A percentile compares a stretch with the other conserved stretches of the same genome.
Evolutionary conservation across 2,329 filamentous ascomycete species (phyloP).

Genomic region (Colletotrichum lindemuthianum): DNA sequence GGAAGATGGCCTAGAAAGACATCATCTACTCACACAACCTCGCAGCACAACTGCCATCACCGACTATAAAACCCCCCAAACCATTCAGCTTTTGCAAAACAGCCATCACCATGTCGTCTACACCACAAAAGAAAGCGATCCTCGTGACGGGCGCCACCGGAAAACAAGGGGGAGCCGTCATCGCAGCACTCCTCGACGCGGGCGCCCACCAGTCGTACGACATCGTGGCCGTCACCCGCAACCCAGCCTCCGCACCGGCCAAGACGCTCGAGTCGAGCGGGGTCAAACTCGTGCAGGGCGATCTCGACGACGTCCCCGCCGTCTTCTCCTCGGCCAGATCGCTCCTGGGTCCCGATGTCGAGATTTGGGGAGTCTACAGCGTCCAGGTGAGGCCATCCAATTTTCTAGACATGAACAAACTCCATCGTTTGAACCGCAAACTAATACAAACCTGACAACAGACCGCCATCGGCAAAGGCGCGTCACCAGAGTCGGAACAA

Average conservation of each 20-base stretch:
- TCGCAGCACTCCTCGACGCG: conserved; percentile 51
- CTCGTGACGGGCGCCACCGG: conserved; percentile 60
- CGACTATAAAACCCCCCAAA: no score
- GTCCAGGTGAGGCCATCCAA: conserved; percentile 60
- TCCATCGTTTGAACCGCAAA: conserved; percentile 2
- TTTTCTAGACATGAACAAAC: neutral
- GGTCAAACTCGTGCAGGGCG: conserved; percentile 64
- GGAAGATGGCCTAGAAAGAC: no score
- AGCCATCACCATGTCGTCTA: no score
- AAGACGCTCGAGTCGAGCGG: conserved; percentile 56
- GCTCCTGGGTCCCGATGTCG: conserved; percentile 10
- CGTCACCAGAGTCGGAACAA: conserved; percentile 41
- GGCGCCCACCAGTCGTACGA: conserved; percentile 1
- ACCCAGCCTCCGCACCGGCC: conserved; percentile 59
- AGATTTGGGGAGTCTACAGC: conserved; percentile 68
- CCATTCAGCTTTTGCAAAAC: no score
- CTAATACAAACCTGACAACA: neutral
- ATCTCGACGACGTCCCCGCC: conserved; percentile 57
- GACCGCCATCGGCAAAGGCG: conserved; percentile 9
- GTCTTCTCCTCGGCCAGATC: conserved; percentile 58
- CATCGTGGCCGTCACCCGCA: conserved; percentile 67
- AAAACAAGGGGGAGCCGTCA: conserved; percentile 57
- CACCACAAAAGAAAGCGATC: conserved; percentile 37
- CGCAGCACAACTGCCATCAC: no score
- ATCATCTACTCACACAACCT: no score